Percentiles rank a stretch among this genome's conserved stretches.
phyloP scores from a whole-genome alignment of 306 rosid species.

The Quillaja saponaria region DNA sequence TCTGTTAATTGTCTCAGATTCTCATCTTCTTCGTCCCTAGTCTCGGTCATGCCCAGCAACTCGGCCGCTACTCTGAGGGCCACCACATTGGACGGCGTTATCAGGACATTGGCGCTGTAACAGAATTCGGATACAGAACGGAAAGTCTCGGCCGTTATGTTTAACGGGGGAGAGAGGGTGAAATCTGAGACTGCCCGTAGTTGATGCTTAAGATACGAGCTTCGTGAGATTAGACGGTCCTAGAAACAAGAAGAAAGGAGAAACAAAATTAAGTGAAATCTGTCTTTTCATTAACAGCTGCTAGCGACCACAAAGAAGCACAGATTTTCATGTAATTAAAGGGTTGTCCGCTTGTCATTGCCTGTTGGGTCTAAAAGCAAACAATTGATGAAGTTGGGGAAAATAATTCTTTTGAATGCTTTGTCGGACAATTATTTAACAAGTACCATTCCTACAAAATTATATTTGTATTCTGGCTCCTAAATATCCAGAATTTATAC shows the following conservation, averaged over 20 bases:
- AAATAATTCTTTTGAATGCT: too few species aligned
- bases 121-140: constrained; percentile 64
- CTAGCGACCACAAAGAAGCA: too few species aligned
- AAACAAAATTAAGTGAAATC: not conserved
- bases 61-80: constrained; percentile 78
- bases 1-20: constrained; percentile 58
- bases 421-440: too few species aligned
- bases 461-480: too few species aligned
- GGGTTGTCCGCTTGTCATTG: too few species aligned
- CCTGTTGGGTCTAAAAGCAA: too few species aligned
- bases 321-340: too few species aligned
- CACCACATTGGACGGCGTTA: constrained; percentile 65
- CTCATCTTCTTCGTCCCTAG: constrained; percentile 25
- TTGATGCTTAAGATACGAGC: constrained; percentile 66
- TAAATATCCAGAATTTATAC: too few species aligned
- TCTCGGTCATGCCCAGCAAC: constrained; percentile 65
- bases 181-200: constrained; percentile 49
- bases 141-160: constrained; percentile 69
- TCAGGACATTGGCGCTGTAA: constrained; percentile 50
- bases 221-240: constrained; percentile 65
- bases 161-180: constrained; percentile 70
- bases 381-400: too few species aligned
- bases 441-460: too few species aligned
- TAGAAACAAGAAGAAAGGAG: constrained; percentile 26
- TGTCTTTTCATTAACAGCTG: constrained; percentile 18